Evolutionary conservation across 2,329 filamentous ascomycete genomes (phyloP), one percentile per base, ranked within the genome.

Genomic region (Exophiala alcalophila): DNA sequence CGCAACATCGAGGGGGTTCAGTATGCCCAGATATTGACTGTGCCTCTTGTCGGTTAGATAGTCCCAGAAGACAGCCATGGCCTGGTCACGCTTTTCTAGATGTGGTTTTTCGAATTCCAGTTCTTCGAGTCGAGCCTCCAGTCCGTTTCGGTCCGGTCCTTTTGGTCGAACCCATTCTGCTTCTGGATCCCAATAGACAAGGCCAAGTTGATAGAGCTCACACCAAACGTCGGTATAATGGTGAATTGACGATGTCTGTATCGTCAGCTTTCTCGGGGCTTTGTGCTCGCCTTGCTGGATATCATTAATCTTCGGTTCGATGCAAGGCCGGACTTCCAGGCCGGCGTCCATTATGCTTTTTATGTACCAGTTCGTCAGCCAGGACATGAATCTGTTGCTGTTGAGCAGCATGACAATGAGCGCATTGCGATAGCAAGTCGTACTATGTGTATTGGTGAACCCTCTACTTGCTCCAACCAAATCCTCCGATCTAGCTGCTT

Each of bases 351-450:
- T 12, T 10, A 52, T 29, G 3, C 11, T 37, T n/a, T 40, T 42
- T 14, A 52, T 40, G 26, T 52, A 40, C 15, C 32, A 18, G 23
- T 44, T 14, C 18, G 49, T 18, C 12, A 53, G 44, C 46, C 46
- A 53, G 8, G 34, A 35, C 40, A 53, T 42, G 8, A 53, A 15
- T 27, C 43, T 36, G 7, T 29, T 31, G 35, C 40, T 49, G 14
- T 38, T 31, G 4, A 53, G 33, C 24, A 53, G 25, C 32, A 47
- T 39, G 28, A 50, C 24, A 4, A 53, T n/a, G 2, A 35, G 4
- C 14, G 40, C 21, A 37, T 53, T 53, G 20, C 46, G 43, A 28
- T 50, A 53, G 35, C 50, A 53, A 8, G 18, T n/a, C 6, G 26
- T 7, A 10, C 14, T 24, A 15, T 28, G 28, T 3, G 30, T 18